A percentile compares a stretch with the other conserved stretches of the same genome.
Conservation (phyloP, 2,329 filamentous ascomycete genomes). For the Epichloe amarillans region DNA sequence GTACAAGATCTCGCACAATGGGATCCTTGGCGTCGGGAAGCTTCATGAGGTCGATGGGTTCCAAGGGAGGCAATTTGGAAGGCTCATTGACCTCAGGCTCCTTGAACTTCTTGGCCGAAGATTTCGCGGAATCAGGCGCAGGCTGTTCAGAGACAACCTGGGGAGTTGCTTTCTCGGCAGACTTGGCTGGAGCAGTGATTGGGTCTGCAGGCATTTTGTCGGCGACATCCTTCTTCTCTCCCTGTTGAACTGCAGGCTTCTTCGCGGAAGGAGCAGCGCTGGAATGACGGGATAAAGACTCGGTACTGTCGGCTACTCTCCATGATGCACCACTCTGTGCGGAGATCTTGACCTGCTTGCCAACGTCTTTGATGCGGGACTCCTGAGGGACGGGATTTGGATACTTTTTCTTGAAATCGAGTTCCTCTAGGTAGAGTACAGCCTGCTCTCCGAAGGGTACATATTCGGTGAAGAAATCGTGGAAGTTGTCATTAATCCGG, state of each 20-base stretch:
- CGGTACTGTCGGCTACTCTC: slow-evolving; percentile 52
- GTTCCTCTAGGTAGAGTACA: slow-evolving; percentile 90
- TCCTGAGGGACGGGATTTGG: slow-evolving; percentile 31
- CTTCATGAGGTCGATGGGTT: slow-evolving; percentile 65
- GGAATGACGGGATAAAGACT: slow-evolving; percentile 44
- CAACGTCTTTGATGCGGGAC: slow-evolving; percentile 38
- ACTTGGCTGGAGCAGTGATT: slow-evolving; percentile 15
- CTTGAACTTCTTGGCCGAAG: slow-evolving; percentile 28
- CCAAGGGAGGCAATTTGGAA: slow-evolving; percentile 47
- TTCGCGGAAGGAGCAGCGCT: slow-evolving; percentile 34
- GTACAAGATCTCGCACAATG: slow-evolving; percentile 83
- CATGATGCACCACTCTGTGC: slow-evolving; percentile 77
- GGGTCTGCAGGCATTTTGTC: slow-evolving; percentile 14
- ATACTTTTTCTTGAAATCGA: slow-evolving; percentile 83
- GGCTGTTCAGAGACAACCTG: slow-evolving; percentile 5
- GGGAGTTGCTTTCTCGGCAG: slow-evolving; percentile 19
- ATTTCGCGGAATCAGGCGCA: slow-evolving; percentile 13
- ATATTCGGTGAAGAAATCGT: slow-evolving; percentile 98
- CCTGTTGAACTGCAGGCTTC: slow-evolving; percentile 14
- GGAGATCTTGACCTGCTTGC: slow-evolving; percentile 67
- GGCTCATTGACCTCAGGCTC: slow-evolving; percentile 53
- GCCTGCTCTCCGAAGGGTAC: slow-evolving; percentile 88
- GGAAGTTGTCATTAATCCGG: slow-evolving; percentile 90
- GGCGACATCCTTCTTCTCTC: slow-evolving; percentile 18
- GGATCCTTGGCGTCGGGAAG: slow-evolving; percentile 69